Percentiles rank a stretch among this genome's conserved stretches.
Evolutionary conservation across 345 rosid species (phyloP).

Genomic region (Aethionema arabicum): DNA sequence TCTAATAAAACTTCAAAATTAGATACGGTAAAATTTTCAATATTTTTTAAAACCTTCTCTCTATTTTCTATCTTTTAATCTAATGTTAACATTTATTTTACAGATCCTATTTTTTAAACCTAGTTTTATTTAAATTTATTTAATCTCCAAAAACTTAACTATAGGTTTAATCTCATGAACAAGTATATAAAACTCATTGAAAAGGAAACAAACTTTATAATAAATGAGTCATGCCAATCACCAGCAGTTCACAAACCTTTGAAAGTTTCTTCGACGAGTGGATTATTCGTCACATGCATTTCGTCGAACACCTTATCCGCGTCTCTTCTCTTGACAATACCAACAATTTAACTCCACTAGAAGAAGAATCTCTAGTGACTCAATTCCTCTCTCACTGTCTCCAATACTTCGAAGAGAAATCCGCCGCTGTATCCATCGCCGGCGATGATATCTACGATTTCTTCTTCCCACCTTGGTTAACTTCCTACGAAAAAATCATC

Average conservation of each 20-base stretch:
- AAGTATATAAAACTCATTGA: no score
- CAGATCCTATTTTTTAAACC: no score
- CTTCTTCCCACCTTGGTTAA: slow-evolving; percentile 38
- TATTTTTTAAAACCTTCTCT: no score
- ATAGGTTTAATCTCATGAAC: no score
- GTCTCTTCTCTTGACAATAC: slow-evolving; percentile 19
- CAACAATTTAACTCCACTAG: background rate
- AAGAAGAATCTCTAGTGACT: slow-evolving; percentile 27
- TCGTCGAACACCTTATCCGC: slow-evolving; percentile 34
- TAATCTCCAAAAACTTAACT: no score
- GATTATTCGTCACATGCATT: slow-evolving; percentile 34
- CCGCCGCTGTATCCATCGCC: slow-evolving; percentile 29
- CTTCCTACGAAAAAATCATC: slow-evolving; percentile 31
- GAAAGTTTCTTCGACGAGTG: slow-evolving; percentile 28
- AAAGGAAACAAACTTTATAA: background rate
- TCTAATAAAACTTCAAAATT: no score
- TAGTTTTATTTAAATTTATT: no score
- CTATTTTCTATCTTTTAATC: no score
- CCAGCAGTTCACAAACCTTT: slow-evolving; percentile 9
- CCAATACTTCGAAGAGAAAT: slow-evolving; percentile 36
- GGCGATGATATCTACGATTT: slow-evolving; percentile 34
- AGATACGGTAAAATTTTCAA: no score
- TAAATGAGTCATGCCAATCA: slow-evolving; percentile 22
- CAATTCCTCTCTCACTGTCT: slow-evolving; percentile 38
- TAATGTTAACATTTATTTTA: no score